phyloP scores from a whole-genome alignment of 805 yeast genomes.

The Yarrowia phangngaensis region DNA sequence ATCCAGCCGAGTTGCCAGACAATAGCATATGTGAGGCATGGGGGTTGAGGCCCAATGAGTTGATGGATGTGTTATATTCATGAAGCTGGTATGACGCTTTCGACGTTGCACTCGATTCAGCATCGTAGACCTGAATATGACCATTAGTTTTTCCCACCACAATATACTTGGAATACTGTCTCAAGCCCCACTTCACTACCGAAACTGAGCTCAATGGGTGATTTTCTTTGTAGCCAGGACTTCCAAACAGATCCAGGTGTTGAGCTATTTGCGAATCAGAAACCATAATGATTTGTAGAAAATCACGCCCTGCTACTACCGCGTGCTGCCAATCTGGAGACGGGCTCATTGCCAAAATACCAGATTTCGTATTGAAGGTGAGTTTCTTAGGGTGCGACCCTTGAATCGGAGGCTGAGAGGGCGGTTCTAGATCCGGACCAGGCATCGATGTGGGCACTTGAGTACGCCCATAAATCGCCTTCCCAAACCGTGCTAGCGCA shows the following conservation, averaged over 20 bases:
- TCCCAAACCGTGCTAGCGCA: constrained; percentile 33
- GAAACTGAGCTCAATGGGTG: constrained; percentile 37
- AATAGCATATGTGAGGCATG: constrained; percentile 55
- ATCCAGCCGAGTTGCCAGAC: constrained; percentile 75
- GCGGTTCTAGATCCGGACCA: constrained; percentile 2
- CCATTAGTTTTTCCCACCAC: constrained; percentile 39
- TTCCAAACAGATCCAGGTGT: constrained; percentile 28
- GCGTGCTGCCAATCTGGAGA: constrained; percentile 32
- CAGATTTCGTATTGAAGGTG: constrained; percentile 30
- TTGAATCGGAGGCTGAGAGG: neutral
- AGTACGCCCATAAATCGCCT: constrained; percentile 31
- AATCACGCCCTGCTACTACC: constrained; percentile 37
- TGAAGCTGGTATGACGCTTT: constrained; percentile 22
- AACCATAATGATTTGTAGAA: constrained; percentile 25
- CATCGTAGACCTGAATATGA: constrained; percentile 36
- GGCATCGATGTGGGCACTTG: constrained; percentile 1
- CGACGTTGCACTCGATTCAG: constrained; percentile 29
- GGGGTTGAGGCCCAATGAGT: constrained; percentile 66
- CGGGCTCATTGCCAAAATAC: constrained; percentile 36
- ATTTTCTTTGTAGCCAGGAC: constrained; percentile 31
- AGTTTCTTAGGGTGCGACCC: neutral
- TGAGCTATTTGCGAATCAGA: constrained; percentile 10
- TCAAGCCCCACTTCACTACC: constrained; percentile 38
- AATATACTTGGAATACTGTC: constrained; percentile 29
- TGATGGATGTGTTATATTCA: constrained; percentile 49